Conservation (phyloP, 345 rosid species). For the Lepidium didymum region DNA sequence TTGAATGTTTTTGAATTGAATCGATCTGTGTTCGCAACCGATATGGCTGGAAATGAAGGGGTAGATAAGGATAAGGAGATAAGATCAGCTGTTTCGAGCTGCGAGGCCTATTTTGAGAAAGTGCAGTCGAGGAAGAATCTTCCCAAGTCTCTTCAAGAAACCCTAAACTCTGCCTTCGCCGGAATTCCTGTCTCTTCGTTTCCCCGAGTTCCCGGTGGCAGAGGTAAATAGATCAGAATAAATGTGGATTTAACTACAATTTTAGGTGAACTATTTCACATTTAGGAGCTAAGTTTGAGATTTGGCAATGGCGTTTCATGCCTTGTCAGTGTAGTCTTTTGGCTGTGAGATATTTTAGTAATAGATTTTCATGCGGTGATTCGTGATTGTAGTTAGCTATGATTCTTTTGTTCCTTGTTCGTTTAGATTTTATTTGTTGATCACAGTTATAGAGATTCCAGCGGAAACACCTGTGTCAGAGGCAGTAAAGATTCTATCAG, state of each 20-base stretch:
- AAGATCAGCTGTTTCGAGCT: slow-evolving; percentile 36
- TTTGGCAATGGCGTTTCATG: background rate
- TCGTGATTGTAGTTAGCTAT: no score
- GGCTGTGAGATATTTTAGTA: no score
- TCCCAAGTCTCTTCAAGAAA: slow-evolving; percentile 59
- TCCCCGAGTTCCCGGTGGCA: slow-evolving; percentile 72
- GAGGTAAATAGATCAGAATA: slow-evolving; percentile 34
- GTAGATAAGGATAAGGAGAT: slow-evolving; percentile 14
- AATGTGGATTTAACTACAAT: background rate
- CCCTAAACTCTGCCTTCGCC: slow-evolving; percentile 63
- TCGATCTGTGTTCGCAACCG: background rate
- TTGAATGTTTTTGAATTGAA: background rate
- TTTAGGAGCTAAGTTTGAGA: background rate
- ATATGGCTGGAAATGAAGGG: slow-evolving; percentile 35
- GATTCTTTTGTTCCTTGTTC: background rate
- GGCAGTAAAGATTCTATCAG: slow-evolving; percentile 67
- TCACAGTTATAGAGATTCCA: slow-evolving; percentile 67
- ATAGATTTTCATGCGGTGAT: no score
- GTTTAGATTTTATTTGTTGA: background rate
- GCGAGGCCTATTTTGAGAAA: slow-evolving; percentile 64
- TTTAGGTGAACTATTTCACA: background rate
- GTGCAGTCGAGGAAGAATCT: slow-evolving; percentile 68
- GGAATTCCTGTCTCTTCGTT: slow-evolving; percentile 71
- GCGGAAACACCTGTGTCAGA: slow-evolving; percentile 64
- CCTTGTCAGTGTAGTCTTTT: background rate